Evolutionary conservation across 73 alveolate species (phyloP), one percentile per base, ranked within the genome.

Genomic region (Strombidium stylifer): DNA sequence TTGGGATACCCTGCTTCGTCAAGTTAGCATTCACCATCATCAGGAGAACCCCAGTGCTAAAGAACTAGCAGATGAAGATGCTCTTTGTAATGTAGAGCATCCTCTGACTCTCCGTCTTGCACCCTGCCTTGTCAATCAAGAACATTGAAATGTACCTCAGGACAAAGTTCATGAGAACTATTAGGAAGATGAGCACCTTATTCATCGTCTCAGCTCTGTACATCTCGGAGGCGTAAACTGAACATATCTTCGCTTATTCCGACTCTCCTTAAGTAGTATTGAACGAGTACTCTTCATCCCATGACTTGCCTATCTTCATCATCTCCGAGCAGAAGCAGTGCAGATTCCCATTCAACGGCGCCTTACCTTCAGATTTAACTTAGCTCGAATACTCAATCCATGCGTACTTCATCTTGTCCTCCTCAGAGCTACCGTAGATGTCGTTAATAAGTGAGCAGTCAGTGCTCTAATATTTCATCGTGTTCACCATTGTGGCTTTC

Each of bases 21-120:
- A 59, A 12, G 30, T 66, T 46, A 20, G 89, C 82, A 42, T 77
- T 64, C 36, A 77, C 72, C 31, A 77, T 4, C 19, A 77, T 27
- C 2, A 77, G 32, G 32, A 77, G 34, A 14, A 67, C 44, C 8
- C 67, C 89, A 15, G 89, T 77, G 36, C 56, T 70, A 18, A 70
- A 40, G 41, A 52, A 70, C 28, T 70, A 32, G 32, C 49, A 23
- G n/a, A 70, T 3, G 62, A 70, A 70, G 26, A 70, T 40, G 7
- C 42, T 44, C 8, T 50, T 39, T 59, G 50, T 31, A 27, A 67
- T 40, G 26, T 48, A 16, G 3, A 31, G 26, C 3, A 58, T 59
- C 23, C 40, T 8, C 3, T 7, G 7, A 40, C 71, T 21, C 10
- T 75, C 58, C 2, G 88, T 52, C 23, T 51, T 50, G 26, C 44